Evolutionary conservation across 2,329 filamentous ascomycete genomes (phyloP), one percentile per base, ranked within the genome.

Genomic region (Alternaria sp.): DNA sequence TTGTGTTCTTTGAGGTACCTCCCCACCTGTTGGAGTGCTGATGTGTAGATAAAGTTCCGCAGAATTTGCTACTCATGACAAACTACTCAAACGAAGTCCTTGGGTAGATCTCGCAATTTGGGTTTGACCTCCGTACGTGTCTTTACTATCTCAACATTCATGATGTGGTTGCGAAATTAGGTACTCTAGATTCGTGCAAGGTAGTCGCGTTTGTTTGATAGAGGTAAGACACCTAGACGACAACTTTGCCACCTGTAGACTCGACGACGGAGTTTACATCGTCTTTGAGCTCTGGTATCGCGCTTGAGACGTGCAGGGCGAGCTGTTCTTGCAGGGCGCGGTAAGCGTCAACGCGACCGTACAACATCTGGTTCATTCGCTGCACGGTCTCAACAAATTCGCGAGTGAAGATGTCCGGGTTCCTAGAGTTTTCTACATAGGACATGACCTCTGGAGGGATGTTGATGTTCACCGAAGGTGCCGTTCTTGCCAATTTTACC

Each of bases 361-460:
- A 88, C 53, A 89, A 76, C 74, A 86, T 84, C 70, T 89, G 86
- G 65, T 90, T 90, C 50, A 85, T 84, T 62, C 84, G 82, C 78
- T 89, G 87, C 9, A 88, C 86, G 28, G 86, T 80, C 76, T 90
- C 87, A 45, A 90, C 86, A 64, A 89, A 89, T 67, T 90, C 87
- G 46, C 87, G 83, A 9, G 87, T 89, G 76, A 89, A 90, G 66
- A 90, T 89, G 68, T 90, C 87, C 8, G 87, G 88, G 69, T 90
- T 90, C 22, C 87, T 85, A 18, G 86, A 84, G 20, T 83, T 81
- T 68, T 89, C 87, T 34, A 90, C 86, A 72, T 89, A 90, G 57
- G 83, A 82, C 65, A 88, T 85, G 32, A 90, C 85, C 66, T 89
- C 87, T 5, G 86, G 83, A 0, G 88, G 87, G 2, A 90, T 82